Base-by-base conservation (phyloP, 2,329 filamentous ascomycete species). In the Fusarium protoensiforme region DNA sequence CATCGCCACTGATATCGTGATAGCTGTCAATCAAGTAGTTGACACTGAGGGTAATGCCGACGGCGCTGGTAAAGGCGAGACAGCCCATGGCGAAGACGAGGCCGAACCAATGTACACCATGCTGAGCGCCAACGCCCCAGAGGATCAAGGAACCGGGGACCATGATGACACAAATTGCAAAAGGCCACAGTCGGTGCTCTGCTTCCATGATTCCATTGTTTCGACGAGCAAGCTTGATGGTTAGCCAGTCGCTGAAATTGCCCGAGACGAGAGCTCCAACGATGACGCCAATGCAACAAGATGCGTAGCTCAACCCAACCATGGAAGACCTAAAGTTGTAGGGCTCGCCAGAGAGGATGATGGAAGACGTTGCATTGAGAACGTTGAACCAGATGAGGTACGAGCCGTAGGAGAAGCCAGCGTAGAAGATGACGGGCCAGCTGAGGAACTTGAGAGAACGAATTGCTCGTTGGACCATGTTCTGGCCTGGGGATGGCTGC, bases 321-420 rank as follows among this genome's bases (percentile, higher is more conserved):
- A 83, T 80, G 1, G 81, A 82, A 0, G 83, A 77, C 6, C 73
- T 72, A 57, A 85, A 85, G 70, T 81, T 80, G 67, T 85, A 85
- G 0, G 83, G 83, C 0, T 77, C 64, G 0, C 78, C 79, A 1
- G 81, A 80, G 0, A 85, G 77, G 9, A 85, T 81, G 29, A 84
- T 82, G 31, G 80, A 86, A 22, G 79, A 82, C 2, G 80, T 87
- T 67, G 83, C 84, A 48, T 84, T 84, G n/a, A 84, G 78, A 4
- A 85, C 82, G 67, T 84, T 84, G 76, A 84, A 85, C 77, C 81
- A 85, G 39, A 84, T 79, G 4, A 85, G 78, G 31, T 84, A 83
- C 0, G 82, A 82, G 3, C 84, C 83, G 63, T 85, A 85, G 10
- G 81, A 81, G 59, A 85, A 85, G 11, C 84, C 83, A 0, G 82